Evolutionary conservation across 805 yeast species (phyloP).

Genomic region (Spathaspora girioi): DNA sequence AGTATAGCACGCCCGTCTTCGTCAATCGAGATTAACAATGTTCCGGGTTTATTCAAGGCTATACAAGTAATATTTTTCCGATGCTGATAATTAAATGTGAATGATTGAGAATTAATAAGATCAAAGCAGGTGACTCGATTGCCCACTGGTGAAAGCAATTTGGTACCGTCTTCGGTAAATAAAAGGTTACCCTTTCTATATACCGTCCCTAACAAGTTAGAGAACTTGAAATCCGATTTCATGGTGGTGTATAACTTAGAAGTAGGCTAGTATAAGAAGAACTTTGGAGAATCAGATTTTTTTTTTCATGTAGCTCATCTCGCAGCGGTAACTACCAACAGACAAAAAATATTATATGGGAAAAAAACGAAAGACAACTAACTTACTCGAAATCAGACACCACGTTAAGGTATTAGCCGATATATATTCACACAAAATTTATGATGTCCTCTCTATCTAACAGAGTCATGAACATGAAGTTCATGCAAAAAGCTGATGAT

Average conservation of each 20-base stretch:
- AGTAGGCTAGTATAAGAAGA: neutral
- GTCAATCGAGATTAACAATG: slow-evolving; percentile 79
- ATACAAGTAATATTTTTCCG: slow-evolving; percentile 75
- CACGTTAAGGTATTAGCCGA: neutral
- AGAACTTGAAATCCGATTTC: slow-evolving; percentile 87
- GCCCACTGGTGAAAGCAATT: slow-evolving; percentile 87
- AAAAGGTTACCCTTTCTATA: slow-evolving; percentile 88
- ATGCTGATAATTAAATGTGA: slow-evolving; percentile 90
- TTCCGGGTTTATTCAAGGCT: slow-evolving; percentile 80
- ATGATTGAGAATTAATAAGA: slow-evolving; percentile 76
- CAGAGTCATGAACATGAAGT: slow-evolving; percentile 81
- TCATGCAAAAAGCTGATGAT: slow-evolving; percentile 42
- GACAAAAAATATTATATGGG: neutral
- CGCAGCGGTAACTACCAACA: neutral
- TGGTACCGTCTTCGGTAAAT: slow-evolving; percentile 83
- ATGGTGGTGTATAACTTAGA: slow-evolving; percentile 27
- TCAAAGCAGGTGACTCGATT: slow-evolving; percentile 89
- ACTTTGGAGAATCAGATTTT: neutral
- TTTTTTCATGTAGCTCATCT: neutral
- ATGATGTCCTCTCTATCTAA: slow-evolving; percentile 41
- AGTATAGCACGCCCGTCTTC: slow-evolving; percentile 90
- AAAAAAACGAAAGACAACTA: neutral
- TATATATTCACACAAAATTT: neutral
- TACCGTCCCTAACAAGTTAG: slow-evolving; percentile 90
- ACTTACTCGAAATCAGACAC: neutral